Evolutionary conservation across 169 alveolate species (phyloP), one percentile per base, ranked within the genome.

Genomic region (Plasmodium fragile): DNA sequence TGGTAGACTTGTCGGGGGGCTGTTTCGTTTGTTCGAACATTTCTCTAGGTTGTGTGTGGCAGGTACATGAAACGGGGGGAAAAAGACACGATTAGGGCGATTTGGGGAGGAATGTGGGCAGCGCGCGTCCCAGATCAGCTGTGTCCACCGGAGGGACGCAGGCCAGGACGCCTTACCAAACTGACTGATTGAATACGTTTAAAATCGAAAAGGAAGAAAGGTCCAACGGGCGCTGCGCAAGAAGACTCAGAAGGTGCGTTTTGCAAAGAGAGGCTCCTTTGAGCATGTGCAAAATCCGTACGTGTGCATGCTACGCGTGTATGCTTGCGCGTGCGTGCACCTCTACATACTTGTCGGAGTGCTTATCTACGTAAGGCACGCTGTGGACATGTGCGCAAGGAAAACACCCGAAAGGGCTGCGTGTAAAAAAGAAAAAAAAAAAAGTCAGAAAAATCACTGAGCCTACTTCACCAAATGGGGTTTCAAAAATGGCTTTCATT

Each of bases 21-120:
- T 72, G 53, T 72, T 72, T 84, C 32, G 69, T 84, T 53, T 84
- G 49, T 65, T 84, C 92, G 78, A 43, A 72, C 92, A 84, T 84
- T 84, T 72, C 77, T 52, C 30, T 32, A 30, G 32, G 28, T 32
- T 84, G 28, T 30, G 45, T 25, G 22, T 22, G 53, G 30, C 30
- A n/a, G 22, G 80, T 34, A 30, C 22, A 11, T 25, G 28, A 32
- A 53, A 36, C 18, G 39, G 36, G 22, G 22, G 30, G 18, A 28
- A 55, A 49, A 13, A 49, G 59, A 1, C 59, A 7, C 59, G 7
- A 49, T 13, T 49, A 13, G 25, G 7, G n/a, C 5, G n/a, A 45
- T 10, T 11, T 8, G 0, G 0, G 55, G n/a, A 3, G 22, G n/a
- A 49, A 49, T 22, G 59, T 49, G 3, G 22, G 59, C 16, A 7